Conservation (phyloP, 768 basidiomycete genomes). For the Russula foetens region DNA sequence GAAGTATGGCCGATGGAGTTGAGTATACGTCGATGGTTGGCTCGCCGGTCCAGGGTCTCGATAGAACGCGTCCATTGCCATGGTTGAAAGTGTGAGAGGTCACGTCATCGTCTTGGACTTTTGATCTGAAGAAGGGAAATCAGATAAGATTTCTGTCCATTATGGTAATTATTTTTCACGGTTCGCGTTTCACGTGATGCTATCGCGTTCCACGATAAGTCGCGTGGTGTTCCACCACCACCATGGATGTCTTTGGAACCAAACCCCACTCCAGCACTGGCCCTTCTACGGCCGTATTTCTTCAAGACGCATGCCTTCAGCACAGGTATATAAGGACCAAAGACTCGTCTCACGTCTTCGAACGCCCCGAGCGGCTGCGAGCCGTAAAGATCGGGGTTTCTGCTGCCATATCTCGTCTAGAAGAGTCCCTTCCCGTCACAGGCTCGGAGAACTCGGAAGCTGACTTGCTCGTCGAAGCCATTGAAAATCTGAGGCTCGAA, state of each 20-base stretch:
- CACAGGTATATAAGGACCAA: slow-evolving; percentile 74
- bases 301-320: slow-evolving; percentile 67
- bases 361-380: slow-evolving; percentile 81
- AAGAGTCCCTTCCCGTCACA: slow-evolving; percentile 25
- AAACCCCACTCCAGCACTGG: neutral
- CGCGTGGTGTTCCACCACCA: too few relatives aligned
- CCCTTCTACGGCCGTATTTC: slow-evolving; percentile 26
- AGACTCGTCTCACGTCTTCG: slow-evolving; percentile 72
- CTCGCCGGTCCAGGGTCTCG: neutral
- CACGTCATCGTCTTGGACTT: too few relatives aligned
- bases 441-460: neutral
- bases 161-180: too few relatives aligned
- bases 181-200: too few relatives aligned
- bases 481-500: slow-evolving; percentile 32
- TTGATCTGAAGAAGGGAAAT: too few relatives aligned
- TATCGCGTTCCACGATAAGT: too few relatives aligned
- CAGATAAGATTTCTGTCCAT: too few relatives aligned
- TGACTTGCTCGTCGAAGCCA: slow-evolving; percentile 14
- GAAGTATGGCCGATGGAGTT: slow-evolving; percentile 83
- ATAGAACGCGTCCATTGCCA: slow-evolving; percentile 21
- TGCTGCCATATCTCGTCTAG: slow-evolving; percentile 67
- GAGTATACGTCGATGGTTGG: slow-evolving; percentile 43
- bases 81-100: neutral
- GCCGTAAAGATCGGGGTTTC: slow-evolving; percentile 80
- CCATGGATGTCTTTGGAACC: too few relatives aligned